A percentile compares a stretch with the other conserved stretches of the same genome.
These are phyloP conservation scores for Fusarium chaquense DNA, from an alignment of 2,329 filamentous ascomycete species.

Conservation along the genomic window DNA sequence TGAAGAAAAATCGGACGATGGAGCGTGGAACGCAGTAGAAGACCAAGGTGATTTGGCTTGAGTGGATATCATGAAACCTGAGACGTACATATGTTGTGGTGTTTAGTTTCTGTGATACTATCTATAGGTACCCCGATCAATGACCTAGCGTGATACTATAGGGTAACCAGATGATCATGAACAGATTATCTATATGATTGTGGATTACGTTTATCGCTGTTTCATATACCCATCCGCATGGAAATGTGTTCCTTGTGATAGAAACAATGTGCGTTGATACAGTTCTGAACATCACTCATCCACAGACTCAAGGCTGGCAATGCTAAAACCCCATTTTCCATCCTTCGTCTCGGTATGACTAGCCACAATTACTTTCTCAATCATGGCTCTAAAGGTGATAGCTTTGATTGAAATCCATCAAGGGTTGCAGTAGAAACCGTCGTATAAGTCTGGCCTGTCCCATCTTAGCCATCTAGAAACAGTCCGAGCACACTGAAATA, in stretches of 20 bases:
- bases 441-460: no score
- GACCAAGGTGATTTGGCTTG: background rate
- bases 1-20: conserved; percentile 7
- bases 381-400: background rate
- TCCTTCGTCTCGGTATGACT: background rate
- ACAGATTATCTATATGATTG: background rate
- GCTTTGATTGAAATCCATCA: background rate
- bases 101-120: background rate
- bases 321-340: no score
- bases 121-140: background rate
- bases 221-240: background rate
- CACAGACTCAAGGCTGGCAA: background rate
- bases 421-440: background rate
- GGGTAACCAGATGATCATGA: background rate
- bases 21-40: conserved; percentile 14
- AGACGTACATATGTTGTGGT: background rate
- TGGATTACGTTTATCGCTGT: background rate
- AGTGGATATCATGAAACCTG: background rate
- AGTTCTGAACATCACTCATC: no score
- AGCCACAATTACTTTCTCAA: background rate
- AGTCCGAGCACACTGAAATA: background rate
- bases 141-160: background rate
- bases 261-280: background rate
- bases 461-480: background rate
- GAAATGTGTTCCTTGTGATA: background rate